Evolutionary conservation across 2,329 filamentous ascomycete species (phyloP).

Genomic region (Epichloe gansuensis): DNA sequence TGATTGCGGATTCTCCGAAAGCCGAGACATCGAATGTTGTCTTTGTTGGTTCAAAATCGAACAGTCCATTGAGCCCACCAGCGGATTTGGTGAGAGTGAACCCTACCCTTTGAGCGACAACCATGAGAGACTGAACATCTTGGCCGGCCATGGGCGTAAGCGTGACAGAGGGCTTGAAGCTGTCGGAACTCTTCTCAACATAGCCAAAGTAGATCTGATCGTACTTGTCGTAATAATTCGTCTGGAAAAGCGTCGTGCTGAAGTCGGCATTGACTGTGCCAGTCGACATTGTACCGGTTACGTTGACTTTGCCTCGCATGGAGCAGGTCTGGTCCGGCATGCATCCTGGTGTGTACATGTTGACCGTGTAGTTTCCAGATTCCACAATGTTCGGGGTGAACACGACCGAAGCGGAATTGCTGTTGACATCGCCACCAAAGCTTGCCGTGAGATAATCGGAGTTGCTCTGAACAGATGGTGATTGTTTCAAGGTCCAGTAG

Average conservation of each 20-base stretch:
- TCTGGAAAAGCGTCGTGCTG: slow-evolving; percentile 63
- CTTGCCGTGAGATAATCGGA: slow-evolving; percentile 66
- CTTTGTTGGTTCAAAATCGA: slow-evolving; percentile 63
- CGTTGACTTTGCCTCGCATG: slow-evolving; percentile 67
- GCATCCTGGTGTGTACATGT: slow-evolving; percentile 88
- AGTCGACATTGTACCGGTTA: slow-evolving; percentile 60
- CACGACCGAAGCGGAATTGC: slow-evolving; percentile 54
- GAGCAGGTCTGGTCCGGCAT: slow-evolving; percentile 64
- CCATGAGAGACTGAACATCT: slow-evolving; percentile 46
- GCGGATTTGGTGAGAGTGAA: slow-evolving; percentile 65
- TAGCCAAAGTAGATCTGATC: slow-evolving; percentile 81
- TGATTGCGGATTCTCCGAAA: slow-evolving; percentile 61
- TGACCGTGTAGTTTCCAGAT: slow-evolving; percentile 83
- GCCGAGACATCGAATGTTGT: slow-evolving; percentile 43
- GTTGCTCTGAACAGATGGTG: slow-evolving; percentile 54
- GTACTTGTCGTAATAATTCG: slow-evolving; percentile 94
- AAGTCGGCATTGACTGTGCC: slow-evolving; percentile 34
- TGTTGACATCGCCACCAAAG: slow-evolving; percentile 41
- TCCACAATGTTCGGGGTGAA: slow-evolving; percentile 78
- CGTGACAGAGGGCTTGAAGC: slow-evolving; percentile 72
- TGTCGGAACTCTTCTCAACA: slow-evolving; percentile 60
- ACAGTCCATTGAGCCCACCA: slow-evolving; percentile 77
- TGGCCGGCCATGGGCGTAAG: slow-evolving; percentile 58
- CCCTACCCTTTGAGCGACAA: slow-evolving; percentile 83
- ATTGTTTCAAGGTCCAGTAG: slow-evolving; percentile 60